Base-by-base conservation (phyloP, 257 asterid species). In the Solanum chilense region DNA sequence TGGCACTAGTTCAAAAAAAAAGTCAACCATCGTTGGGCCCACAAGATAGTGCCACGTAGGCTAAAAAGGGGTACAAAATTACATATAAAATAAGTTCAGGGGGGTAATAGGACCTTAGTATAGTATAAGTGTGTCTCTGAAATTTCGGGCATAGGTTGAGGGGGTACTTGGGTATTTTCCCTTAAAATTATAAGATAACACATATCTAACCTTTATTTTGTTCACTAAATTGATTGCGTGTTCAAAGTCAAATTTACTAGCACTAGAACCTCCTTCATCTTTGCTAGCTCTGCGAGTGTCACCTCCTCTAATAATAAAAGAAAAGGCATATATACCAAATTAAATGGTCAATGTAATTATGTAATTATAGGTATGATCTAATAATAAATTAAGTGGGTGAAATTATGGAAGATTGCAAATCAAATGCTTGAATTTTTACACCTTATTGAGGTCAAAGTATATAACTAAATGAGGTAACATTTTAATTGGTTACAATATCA, bases 211-310 rank as follows among this genome's bases (percentile, higher is more conserved):
- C 99, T 97, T 97, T 87, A 97, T 94, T 91, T 97, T 97, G 90
- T 93, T 93, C 66, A 97, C 98, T 71, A 97, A 96, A 90, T 90
- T 93, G 85, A 96, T 92, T 86, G 99, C 98, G 89, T 96, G 98
- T 44, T 94, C 99, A 89, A 95, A 95, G 91, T 95, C 98, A 47
- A 95, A 21, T n/a, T 9, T 60, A 60, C 29, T 60, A 60, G 25
- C 69, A 60, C 69, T 23, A 60, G 69, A 23, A 23, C 14, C 29
- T 21, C 3, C 29, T 60, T 10, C 14, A 21, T 60, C 7, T 60
- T 10, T 60, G 13, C 68, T 23, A 60, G 69, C 29, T 60, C 14
- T 60, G 27, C 29, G 14, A 60, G 27, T 60, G 27, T 27, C 69
- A 60, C 29, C 69, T 60, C 29, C 14, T 60, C 12, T 60, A 33